Evolutionary conservation across 2,329 filamentous ascomycete genomes (phyloP), one percentile per base, ranked within the genome.

Genomic region (Colletotrichum euphorbiae): DNA sequence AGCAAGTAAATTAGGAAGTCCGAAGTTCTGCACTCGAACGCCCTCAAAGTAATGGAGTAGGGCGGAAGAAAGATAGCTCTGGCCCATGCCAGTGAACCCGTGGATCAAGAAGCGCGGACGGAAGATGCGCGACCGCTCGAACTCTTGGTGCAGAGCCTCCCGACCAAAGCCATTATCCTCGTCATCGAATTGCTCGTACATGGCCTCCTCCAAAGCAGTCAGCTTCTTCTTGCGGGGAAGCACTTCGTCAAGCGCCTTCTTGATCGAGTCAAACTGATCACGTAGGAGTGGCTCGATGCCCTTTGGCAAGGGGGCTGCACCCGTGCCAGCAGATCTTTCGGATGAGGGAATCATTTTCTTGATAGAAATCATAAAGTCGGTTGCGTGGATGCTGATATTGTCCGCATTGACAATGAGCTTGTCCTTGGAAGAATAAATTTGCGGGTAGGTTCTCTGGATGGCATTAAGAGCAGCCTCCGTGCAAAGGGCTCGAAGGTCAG

Each of bases 281-380:
- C 90, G 87, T 40, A 99, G 85, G 5, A 99, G 83, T 15, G 96
- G 94, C 75, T 94, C 93, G 57, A 99, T 87, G 11, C 87, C 85
- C 72, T 90, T 90, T 2, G 93, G 93, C 17, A 99, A 82, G 0
- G 95, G 91, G 13, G 91, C 87, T 59, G 95, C 94, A 12, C 91
- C 93, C 12, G 94, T 95, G 3, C 93, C 91, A 0, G 93, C 90
- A 52, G 95, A 95, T 70, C 96, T 87, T 78, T 98, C 93, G 0
- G 96, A 98, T 0, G 96, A 98, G 6, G 96, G 96, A 11, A 98
- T 88, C 80, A 99, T 93, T 80, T 97, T 97, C 82, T 97, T 97
- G 76, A 98, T 90, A 0, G 95, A 97, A 13, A 98, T 87, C 92
- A 97, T 97, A 74, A 99, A 99, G 78, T 99, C 96, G 63, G 96